Base-by-base conservation (phyloP, 1,284 basidiomycete genomes). In the Rugosomyces carneus region DNA sequence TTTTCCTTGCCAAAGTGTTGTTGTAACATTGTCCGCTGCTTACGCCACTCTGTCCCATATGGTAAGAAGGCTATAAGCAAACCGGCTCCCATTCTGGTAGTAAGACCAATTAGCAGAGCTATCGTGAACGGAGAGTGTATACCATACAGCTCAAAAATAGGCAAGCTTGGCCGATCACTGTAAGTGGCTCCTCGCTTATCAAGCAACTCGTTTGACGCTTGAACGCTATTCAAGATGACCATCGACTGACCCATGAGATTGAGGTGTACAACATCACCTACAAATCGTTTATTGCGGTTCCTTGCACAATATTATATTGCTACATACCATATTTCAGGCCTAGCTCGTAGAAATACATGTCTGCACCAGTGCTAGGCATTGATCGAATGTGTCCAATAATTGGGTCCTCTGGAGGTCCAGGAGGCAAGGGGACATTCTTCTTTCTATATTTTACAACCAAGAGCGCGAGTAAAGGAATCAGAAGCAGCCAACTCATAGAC, bases 101-200 rank as follows among this genome's bases (percentile, higher is more conserved):
- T 19, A 2, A 29, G 10, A 13, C 8, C 5, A n/a, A 10, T 42
- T 8, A 41, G 29, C 24, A 3, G 5, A 5, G 26, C 19, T 18
- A 6, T 11, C 13, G 31, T 18, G 8, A 18, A 2, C 8, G 11
- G 31, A 4, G 20, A 9, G n/a, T 24, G 21, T 35, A 32, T 18
- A 23, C 37, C 10, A 13, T 32, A 54, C 53, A 54, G 32, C 9
- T 54, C 41, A 13, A 32, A 48, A 10, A 54, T 40, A 0, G 49
- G 47, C n/a, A 50, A 34, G 3, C n/a, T 19, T 0, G 57, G 57
- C 15, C 59, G 16, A 23, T 56, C 53, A n/a, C 58, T 57, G 44
- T 67, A 62, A 42, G 57, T 64, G 20, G 57, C 40, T 19, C 62
- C 57, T 31, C 62, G 52, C 36, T 60, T 63, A 20, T 65, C 63